Conservation (phyloP, 1,139 yeast species). For the Pichia sp. region DNA sequence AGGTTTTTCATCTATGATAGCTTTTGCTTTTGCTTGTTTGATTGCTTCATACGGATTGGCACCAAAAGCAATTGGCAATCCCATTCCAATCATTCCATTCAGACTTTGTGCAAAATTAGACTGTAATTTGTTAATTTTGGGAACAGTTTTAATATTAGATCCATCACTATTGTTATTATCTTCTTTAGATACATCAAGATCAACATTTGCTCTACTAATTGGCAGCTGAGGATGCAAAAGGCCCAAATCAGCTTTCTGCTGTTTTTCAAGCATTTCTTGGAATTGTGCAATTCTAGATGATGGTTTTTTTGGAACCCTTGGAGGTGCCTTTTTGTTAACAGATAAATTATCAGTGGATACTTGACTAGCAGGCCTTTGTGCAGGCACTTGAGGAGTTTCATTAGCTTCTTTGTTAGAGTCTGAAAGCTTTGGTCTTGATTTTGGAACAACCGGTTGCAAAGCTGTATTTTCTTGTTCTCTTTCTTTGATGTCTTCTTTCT, state of each 20-base stretch:
- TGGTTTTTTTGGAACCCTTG: constrained; percentile 68
- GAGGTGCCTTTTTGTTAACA: constrained; percentile 38
- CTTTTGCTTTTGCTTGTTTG: constrained; percentile 2
- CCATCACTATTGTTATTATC: constrained; percentile 1
- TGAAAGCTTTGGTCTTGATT: background rate
- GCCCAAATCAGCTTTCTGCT: constrained; percentile 33
- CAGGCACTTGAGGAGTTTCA: no score
- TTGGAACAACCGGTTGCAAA: background rate
- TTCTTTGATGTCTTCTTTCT: background rate
- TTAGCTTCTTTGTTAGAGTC: background rate
- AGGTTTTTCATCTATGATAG: constrained; percentile 15
- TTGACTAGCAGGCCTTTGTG: background rate
- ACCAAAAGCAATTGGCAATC: constrained; percentile 47
- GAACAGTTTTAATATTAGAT: constrained; percentile 2
- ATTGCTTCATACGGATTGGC: constrained; percentile 13
- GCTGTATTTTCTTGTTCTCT: background rate
- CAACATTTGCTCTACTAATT: constrained; percentile 10
- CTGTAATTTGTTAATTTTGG: constrained; percentile 24
- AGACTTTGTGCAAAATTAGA: constrained; percentile 48
- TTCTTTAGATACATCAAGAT: constrained; percentile 1
- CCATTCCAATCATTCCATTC: constrained; percentile 53
- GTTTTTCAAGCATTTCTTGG: constrained; percentile 58
- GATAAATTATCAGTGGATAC: no score
- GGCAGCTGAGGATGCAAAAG: constrained; percentile 16
- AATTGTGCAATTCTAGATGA: constrained; percentile 76